Conservation (phyloP, 768 basidiomycete species). For the Kwoniella bestiolae region DNA sequence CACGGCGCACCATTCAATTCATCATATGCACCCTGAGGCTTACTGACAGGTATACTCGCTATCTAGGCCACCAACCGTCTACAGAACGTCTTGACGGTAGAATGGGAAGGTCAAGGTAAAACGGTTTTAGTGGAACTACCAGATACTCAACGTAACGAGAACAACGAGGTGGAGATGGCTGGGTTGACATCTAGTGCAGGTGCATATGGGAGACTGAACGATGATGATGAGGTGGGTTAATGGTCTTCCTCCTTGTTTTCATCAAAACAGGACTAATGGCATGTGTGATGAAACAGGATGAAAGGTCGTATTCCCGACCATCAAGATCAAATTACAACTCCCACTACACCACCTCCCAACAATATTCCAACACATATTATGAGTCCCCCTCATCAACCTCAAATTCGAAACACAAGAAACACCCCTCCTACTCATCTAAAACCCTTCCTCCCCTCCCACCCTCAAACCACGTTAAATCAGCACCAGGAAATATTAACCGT, state of each 20-base stretch:
- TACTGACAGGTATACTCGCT: too few relatives aligned
- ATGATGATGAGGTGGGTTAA: slow-evolving; percentile 47
- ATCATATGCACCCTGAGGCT: too few relatives aligned
- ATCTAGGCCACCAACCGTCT: slow-evolving; percentile 38
- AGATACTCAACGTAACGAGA: neutral
- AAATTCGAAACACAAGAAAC: slow-evolving; percentile 12
- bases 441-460: slow-evolving; percentile 14
- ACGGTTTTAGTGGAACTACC: slow-evolving; percentile 50
- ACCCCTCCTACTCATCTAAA: slow-evolving; percentile 17
- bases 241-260: neutral
- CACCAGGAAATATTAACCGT: neutral
- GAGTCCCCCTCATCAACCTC: neutral
- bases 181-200: slow-evolving; percentile 31
- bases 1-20: too few relatives aligned
- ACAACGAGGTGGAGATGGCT: slow-evolving; percentile 43
- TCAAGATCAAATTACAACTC: slow-evolving; percentile 3
- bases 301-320: neutral
- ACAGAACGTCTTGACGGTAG: slow-evolving; percentile 52
- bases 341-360: too few relatives aligned
- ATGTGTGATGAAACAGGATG: neutral
- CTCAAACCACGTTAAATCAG: neutral
- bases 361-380: neutral
- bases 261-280: neutral
- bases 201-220: slow-evolving; percentile 36
- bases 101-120: slow-evolving; percentile 47